Evolutionary conservation across 495 filamentous ascomycete species (phyloP), one percentile per base, ranked within the genome.

Genomic region (Thozetella sp.): DNA sequence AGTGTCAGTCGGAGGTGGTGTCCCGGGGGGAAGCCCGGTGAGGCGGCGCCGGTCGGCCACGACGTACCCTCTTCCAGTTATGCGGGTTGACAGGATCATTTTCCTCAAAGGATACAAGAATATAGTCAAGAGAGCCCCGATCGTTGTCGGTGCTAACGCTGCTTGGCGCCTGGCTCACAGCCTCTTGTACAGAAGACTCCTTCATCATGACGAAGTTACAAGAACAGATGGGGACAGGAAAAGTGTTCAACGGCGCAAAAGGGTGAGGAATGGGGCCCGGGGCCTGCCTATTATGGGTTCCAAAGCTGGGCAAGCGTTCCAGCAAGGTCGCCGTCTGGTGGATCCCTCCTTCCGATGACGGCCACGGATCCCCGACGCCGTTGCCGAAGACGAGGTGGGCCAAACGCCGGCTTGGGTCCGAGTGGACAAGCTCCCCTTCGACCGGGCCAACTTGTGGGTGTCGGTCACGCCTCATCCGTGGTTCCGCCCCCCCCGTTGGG

Each of bases 1-100:
- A 0, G 17, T 52, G 48, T 40, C 25, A 2, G 30, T 53, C 1
- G 37, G 19, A 11, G 11, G 12, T 55, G 50, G 0, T 10, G 20
- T 11, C 46, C 11, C 13, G 20, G 13, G 22, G 25, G n/a, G 23
- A 23, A 25, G 10, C 11, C 2, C 13, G 30, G 9, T 15, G 30
- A 6, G 17, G 30, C 6, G 9, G 30, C 6, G 9, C 9, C 9
- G 30, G 17, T n/a, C 10, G 43, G 11, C 3, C 9, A 4, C 43
- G 17, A 51, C 65, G 10, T 46, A 67, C 65, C 17, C 46, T 56
- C 15, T 63, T 60, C 65, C 65, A 71, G 53, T 68, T 71, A 57
- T 71, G 67, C 1, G 68, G 68, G 55, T 69, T 67, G 11, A 15
- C 43, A 0, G 61, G 61, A 50, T 71, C 68, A 51, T 63, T 46